These are phyloP conservation scores for Fraxinus ornus DNA, from an alignment of 305 asterid genomes.

Conservation along the genomic window DNA sequence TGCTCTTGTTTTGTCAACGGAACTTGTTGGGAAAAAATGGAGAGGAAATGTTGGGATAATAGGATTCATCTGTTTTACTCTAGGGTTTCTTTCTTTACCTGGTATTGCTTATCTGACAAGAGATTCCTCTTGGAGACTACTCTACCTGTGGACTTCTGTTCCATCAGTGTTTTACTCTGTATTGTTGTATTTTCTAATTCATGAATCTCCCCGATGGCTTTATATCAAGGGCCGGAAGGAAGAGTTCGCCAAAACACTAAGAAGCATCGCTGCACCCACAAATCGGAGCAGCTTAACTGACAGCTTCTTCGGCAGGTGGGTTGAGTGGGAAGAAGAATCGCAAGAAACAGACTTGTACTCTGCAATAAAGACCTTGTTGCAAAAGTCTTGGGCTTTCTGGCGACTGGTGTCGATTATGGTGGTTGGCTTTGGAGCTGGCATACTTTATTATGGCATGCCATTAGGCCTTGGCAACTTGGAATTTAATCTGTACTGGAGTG, in stretches of 20 bases:
- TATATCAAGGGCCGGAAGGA: constrained; percentile 29
- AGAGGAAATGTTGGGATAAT: constrained; percentile 21
- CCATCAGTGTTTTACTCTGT: constrained; percentile 47
- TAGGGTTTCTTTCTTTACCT: constrained; percentile 34
- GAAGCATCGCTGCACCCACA: constrained; percentile 14
- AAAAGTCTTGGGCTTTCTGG: constrained; percentile 34
- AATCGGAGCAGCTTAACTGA: constrained; percentile 11
- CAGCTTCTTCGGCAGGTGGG: constrained; percentile 19
- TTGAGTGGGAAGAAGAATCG: not conserved
- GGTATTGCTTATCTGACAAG: constrained; percentile 12
- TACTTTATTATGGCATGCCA: constrained; percentile 65
- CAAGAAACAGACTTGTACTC: constrained; percentile 16
- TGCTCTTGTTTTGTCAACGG: constrained; percentile 26
- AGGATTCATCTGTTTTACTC: constrained; percentile 23
- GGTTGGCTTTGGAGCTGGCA: constrained; percentile 49
- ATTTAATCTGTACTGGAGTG: constrained; percentile 42
- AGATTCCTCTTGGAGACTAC: constrained; percentile 26
- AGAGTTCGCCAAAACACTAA: constrained; percentile 24
- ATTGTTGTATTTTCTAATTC: constrained; percentile 11
- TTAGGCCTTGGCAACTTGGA: constrained; percentile 51
- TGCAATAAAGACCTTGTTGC: constrained; percentile 23
- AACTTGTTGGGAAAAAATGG: constrained; percentile 28
- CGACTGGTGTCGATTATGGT: constrained; percentile 38
- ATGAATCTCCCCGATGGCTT: constrained; percentile 42
- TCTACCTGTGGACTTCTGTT: constrained; percentile 46